Percentiles rank a stretch among this genome's conserved stretches.
phyloP scores from a whole-genome alignment of 1,284 basidiomycete species.

The Cutaneotrichosporon sp. region DNA sequence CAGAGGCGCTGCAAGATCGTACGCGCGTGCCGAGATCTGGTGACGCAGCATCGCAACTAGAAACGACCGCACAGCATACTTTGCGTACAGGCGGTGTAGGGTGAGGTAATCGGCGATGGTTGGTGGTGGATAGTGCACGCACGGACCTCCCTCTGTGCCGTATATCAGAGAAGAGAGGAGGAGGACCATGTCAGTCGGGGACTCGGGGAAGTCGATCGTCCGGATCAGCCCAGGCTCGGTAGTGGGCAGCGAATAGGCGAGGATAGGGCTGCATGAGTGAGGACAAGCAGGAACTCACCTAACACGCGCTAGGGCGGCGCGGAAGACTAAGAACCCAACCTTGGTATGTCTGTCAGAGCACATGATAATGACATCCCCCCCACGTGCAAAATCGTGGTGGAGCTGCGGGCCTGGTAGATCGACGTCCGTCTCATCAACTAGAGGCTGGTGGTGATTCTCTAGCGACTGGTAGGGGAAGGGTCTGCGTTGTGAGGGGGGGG shows the following conservation, averaged over 20 bases:
- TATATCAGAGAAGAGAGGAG: slow-evolving; percentile 10
- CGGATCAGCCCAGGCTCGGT: not conserved
- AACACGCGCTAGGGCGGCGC: not conserved
- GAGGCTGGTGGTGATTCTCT: not conserved
- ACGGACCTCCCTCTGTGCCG: not conserved
- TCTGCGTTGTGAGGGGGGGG: not conserved
- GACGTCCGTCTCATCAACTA: not conserved
- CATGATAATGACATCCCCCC: slow-evolving; percentile 18
- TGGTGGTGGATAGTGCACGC: not conserved
- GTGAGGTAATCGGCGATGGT: slow-evolving; percentile 8
- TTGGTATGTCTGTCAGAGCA: slow-evolving; percentile 5
- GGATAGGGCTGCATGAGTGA: slow-evolving; percentile 3
- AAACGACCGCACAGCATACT: slow-evolving; percentile 4
- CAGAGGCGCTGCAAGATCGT: slow-evolving; percentile 4
- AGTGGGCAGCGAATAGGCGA: not conserved
- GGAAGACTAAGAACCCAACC: slow-evolving; percentile 14
- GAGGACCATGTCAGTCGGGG: not conserved
- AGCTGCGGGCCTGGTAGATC: not conserved
- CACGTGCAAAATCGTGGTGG: slow-evolving; percentile 17
- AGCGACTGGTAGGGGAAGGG: not conserved
- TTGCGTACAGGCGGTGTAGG: slow-evolving; percentile 10
- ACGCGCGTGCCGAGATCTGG: slow-evolving; percentile 1
- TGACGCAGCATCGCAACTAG: slow-evolving; percentile 7
- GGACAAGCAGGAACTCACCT: not conserved
- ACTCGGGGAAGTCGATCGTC: slow-evolving; percentile 1